Base-by-base conservation (phyloP, 2,329 filamentous ascomycete species). In the Kalmusia sp. region DNA sequence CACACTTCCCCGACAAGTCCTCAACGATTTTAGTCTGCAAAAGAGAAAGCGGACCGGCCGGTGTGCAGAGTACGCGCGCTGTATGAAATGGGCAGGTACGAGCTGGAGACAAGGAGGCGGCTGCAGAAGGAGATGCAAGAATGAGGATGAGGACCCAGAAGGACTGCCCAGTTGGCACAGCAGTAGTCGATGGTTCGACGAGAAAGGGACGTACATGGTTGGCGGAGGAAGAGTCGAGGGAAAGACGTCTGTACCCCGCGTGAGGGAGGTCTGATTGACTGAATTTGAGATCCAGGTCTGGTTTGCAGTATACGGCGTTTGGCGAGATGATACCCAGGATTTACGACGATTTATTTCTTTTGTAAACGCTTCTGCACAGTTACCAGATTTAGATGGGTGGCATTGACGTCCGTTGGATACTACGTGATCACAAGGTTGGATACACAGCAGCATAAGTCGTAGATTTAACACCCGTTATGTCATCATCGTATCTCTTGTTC, bases 91-190 rank as follows among this genome's bases (percentile, higher is more conserved):
- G 70, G 68, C 64, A 3, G 67, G 65, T 3, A 60, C 59, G 25
- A 58, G 45, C 8, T 72, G 69, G 69, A 57, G 67, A 17, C 62
- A 65, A 38, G 65, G 58, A 11, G 70, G 69, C 7, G 70, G 68
- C 0, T 72, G 70, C 43, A 61, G 68, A 35, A 54, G 67, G 14
- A 69, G 69, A 0, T 73, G 70, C 41, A 59, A 57, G 54, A 63
- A 70, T 44, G 70, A 73, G 44, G 70, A 73, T 30, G 70, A 72
- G 44, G 70, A 70, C 52, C 54, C 61, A 0, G 64, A 67, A 34
- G 62, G 59, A 3, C 40, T 72, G n/a, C 69, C 70, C n/a, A 64
- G 65, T 49, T 73, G 70, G 69, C 70, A 73, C 58, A 59, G 65
- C 27, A 65, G 60, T 38, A 68, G 64, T 59, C 52, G 65, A 39